Evolutionary conservation across 352 stramenopile genomes (phyloP).

Genomic region (Hyaloperonospora arabidopsidis): DNA sequence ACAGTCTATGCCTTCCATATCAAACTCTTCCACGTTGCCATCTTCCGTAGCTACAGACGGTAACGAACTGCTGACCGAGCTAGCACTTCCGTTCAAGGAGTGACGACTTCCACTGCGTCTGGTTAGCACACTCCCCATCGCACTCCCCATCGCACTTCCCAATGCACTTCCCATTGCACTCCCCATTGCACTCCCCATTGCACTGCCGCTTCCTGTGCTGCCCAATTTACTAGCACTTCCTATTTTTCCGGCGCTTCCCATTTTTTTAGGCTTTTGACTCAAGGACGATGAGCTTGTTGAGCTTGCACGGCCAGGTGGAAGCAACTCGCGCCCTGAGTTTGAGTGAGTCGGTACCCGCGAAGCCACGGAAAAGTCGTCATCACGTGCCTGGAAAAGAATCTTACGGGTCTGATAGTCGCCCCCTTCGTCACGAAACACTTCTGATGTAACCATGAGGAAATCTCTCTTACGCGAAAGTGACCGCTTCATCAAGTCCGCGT

Average conservation of each 20-base stretch:
- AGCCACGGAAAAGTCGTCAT: slow-evolving; percentile 81
- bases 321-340: slow-evolving; percentile 46
- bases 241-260: slow-evolving; percentile 21
- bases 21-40: slow-evolving; percentile 41
- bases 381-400: slow-evolving; percentile 80
- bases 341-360: slow-evolving; percentile 68
- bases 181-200: slow-evolving; percentile 9
- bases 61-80: slow-evolving; percentile 45
- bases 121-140: slow-evolving; percentile 20
- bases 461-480: slow-evolving; percentile 84
- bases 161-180: not conserved
- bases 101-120: slow-evolving; percentile 27
- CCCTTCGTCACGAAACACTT: slow-evolving; percentile 81
- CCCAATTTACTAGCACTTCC: slow-evolving; percentile 13
- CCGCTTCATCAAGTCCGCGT: slow-evolving; percentile 74
- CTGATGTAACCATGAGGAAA: slow-evolving; percentile 86
- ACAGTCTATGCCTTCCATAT: slow-evolving; percentile 70
- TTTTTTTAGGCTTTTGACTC: slow-evolving; percentile 30
- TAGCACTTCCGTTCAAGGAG: slow-evolving; percentile 38
- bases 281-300: slow-evolving; percentile 39
- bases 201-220: slow-evolving; percentile 16
- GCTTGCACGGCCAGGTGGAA: slow-evolving; percentile 26
- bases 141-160: slow-evolving; percentile 3
- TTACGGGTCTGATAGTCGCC: slow-evolving; percentile 85
- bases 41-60: slow-evolving; percentile 32